Evolutionary conservation across 768 basidiomycete species (phyloP).

Genomic region (Kwoniella dejecticola): DNA sequence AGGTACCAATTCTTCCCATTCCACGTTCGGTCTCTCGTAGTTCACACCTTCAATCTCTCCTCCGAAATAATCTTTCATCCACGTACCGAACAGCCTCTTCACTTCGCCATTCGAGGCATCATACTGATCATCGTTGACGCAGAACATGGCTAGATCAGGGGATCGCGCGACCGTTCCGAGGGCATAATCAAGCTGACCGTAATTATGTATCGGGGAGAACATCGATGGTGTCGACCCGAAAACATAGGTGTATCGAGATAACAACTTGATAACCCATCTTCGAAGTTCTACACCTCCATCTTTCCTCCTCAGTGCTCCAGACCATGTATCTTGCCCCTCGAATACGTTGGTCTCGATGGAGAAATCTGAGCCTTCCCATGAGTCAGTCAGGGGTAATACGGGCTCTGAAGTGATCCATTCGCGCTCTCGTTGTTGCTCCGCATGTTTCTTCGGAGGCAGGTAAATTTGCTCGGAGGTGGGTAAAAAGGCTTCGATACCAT

Average conservation of each 20-base stretch:
- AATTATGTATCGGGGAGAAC: conserved; percentile 35
- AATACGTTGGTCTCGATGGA: conserved; percentile 26
- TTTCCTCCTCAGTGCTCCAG: conserved; percentile 1
- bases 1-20: conserved; percentile 14
- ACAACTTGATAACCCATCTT: conserved; percentile 46
- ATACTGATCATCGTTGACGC: conserved; percentile 51
- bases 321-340: conserved; percentile 37
- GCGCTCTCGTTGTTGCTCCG: background rate
- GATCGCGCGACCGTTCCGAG: conserved; percentile 23
- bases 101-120: conserved; percentile 15
- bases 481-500: conserved; percentile 47
- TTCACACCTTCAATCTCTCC: conserved; percentile 4
- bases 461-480: conserved; percentile 24
- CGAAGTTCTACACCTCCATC: conserved; percentile 36
- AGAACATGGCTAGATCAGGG: conserved; percentile 36
- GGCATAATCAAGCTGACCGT: conserved; percentile 16
- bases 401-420: conserved; percentile 40
- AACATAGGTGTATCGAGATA: conserved; percentile 50
- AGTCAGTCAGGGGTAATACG: conserved; percentile 42
- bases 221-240: conserved; percentile 40
- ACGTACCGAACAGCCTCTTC: conserved; percentile 23
- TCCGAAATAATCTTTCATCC: conserved; percentile 46
- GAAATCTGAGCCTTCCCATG: conserved; percentile 49
- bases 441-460: conserved; percentile 8
- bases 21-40: conserved; percentile 26